Base-by-base conservation (phyloP, 495 filamentous ascomycete genomes). In the Hyaloscypha finlandica region DNA sequence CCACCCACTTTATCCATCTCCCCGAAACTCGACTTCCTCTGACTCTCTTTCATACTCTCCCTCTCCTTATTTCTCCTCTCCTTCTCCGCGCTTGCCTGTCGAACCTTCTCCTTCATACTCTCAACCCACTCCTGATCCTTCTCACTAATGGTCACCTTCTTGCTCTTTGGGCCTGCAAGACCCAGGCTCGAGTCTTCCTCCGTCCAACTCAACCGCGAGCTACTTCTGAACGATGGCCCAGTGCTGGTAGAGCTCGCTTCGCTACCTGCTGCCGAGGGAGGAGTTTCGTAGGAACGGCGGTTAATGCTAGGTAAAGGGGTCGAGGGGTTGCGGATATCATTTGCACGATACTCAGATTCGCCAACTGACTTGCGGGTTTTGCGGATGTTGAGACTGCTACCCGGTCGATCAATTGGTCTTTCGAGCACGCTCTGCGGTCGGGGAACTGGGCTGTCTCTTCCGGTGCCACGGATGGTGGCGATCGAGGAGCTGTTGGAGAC, bases 111-210 rank as follows among this genome's bases (percentile, higher is more conserved):
- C 74, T 91, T 84, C 77, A 92, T 87, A 33, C 84, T 88, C 74
- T 92, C 87, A 3, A 92, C 86, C 90, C 90, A 92, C 51, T 84
- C 82, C 58, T 83, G 78, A 68, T 87, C 87, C 75, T 90, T 85
- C 63, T 84, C 84, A 58, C 81, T 85, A 68, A 92, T 85, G 56
- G 84, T 82, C 8, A 81, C 73, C 48, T 81, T 83, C 77, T 85
- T 89, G 39, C 75, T 71, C 60, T 80, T 81, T 6, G 88, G 88
- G 14, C 89, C 89, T 1, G 88, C 87, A 32, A 91, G 80, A 5
- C 88, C 88, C 11, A 90, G 78, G 3, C 79, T 74, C 68, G 72
- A 80, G 61, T 87, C 85, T 25, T 87, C 84, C 66, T 85, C 86
- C 14, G 77, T 75, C 82, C 84, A 86, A 39, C 81, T 81, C 11